phyloP scores from a whole-genome alignment of 345 rosid genomes.

The Psidium guajava region DNA sequence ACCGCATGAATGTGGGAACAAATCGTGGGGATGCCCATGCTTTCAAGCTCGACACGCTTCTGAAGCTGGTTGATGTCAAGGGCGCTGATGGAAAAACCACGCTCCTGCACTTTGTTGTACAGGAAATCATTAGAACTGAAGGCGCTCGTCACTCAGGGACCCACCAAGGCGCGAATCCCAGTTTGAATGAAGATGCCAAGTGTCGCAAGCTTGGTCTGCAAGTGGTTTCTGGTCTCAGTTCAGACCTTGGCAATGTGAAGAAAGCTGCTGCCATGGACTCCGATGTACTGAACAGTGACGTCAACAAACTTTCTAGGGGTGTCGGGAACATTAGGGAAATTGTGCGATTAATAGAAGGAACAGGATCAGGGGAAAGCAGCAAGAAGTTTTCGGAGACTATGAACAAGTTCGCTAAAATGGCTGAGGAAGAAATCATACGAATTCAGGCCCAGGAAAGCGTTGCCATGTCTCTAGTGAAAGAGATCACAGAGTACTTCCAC shows the following conservation, averaged over 20 bases:
- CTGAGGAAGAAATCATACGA: conserved; percentile 72
- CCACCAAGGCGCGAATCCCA: conserved; percentile 20
- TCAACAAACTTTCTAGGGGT: conserved; percentile 73
- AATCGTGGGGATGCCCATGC: conserved; percentile 98
- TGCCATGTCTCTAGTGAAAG: conserved; percentile 79
- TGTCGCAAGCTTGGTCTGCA: conserved; percentile 85
- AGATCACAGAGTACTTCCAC: conserved; percentile 95
- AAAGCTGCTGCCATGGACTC: conserved; percentile 99
- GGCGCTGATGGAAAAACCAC: conserved; percentile 97
- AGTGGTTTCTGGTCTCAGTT: conserved; percentile 79
- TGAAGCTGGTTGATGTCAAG: conserved; percentile 91
- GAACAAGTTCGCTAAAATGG: conserved; percentile 53
- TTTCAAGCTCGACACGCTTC: conserved; percentile 94
- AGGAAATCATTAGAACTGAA: conserved; percentile 88
- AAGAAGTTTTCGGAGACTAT: conserved; percentile 60
- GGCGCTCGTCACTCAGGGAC: conserved; percentile 68
- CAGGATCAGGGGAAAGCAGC: conserved; percentile 21
- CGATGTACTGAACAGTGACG: conserved; percentile 72
- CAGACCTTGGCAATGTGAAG: conserved; percentile 74
- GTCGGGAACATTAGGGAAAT: conserved; percentile 42
- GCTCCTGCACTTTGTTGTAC: conserved; percentile 92
- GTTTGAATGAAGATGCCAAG: conserved; percentile 48
- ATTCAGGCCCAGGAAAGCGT: conserved; percentile 92
- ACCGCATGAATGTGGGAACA: conserved; percentile 98
- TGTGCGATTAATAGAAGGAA: conserved; percentile 29